These are phyloP conservation scores for Gossypium gossypioides DNA, from an alignment of 441 rosid species.

Conservation along the genomic window DNA sequence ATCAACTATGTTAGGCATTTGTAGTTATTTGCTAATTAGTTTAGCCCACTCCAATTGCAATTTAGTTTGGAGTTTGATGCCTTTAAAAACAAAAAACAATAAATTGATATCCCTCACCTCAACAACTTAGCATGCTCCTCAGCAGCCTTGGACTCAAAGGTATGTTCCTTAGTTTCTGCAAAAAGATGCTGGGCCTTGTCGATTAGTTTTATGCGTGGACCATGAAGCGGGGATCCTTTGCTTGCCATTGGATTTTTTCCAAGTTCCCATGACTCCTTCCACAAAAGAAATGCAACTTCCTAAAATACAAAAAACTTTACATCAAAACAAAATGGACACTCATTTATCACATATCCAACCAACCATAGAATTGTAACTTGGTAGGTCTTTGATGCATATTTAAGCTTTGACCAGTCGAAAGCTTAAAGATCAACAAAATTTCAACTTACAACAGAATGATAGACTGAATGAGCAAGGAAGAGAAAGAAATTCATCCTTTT, in stretches of 20 bases:
- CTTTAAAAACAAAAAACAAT: background rate
- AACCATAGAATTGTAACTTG: background rate
- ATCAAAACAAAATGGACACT: constrained; percentile 4
- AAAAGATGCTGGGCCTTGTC: constrained; percentile 76
- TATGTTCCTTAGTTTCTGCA: constrained; percentile 78
- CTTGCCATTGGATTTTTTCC: constrained; percentile 95
- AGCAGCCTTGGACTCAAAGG: constrained; percentile 90
- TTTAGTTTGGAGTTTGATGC: constrained; percentile 3
- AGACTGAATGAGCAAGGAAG: background rate
- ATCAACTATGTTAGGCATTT: background rate
- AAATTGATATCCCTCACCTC: constrained; percentile 40
- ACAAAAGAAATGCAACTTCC: constrained; percentile 91
- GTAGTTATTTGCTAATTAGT: background rate
- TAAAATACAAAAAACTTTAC: constrained; percentile 18
- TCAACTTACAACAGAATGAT: background rate
- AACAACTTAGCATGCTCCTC: constrained; percentile 91
- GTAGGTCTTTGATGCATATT: background rate
- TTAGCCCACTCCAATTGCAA: background rate
- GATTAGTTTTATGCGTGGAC: constrained; percentile 84
- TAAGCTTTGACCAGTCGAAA: background rate
- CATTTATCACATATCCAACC: background rate
- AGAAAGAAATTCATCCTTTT: background rate
- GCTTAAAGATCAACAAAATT: background rate
- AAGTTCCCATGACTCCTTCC: constrained; percentile 95
- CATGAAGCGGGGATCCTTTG: constrained; percentile 87